A percentile compares a stretch with the other conserved stretches of the same genome.
These are phyloP conservation scores for Fusarium sp. DNA, from an alignment of 2,329 filamentous ascomycete genomes.

Conservation along the genomic window DNA sequence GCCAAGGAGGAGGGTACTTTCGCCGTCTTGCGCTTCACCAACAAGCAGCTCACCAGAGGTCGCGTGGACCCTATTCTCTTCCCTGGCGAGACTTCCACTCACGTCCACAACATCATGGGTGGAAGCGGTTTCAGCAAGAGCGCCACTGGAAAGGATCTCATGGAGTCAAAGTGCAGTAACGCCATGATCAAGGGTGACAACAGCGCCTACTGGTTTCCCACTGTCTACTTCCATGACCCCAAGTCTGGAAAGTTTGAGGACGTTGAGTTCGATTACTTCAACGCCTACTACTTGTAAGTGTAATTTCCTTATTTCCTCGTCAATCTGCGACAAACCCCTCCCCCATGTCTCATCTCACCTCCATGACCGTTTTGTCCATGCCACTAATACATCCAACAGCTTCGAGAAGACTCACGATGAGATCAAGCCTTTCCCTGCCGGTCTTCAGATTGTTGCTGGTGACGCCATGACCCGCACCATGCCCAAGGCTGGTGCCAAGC, in stretches of 20 bases:
- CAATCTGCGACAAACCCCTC: background rate
- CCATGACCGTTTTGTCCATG: background rate
- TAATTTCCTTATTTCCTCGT: background rate
- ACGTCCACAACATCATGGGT: conserved; percentile 79
- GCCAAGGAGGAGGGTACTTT: conserved; percentile 65
- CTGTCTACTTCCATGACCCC: conserved; percentile 75
- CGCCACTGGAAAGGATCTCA: conserved; percentile 70
- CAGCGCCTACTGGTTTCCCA: conserved; percentile 83
- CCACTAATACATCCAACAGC: conserved; percentile 49
- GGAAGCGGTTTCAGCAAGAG: conserved; percentile 74
- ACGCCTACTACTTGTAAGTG: conserved; percentile 78
- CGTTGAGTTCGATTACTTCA: conserved; percentile 78
- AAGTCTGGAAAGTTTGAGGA: conserved; percentile 72
- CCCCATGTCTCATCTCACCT: background rate
- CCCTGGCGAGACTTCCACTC: conserved; percentile 68
- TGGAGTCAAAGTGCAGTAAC: conserved; percentile 75
- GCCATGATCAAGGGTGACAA: conserved; percentile 76
- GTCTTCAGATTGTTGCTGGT: conserved; percentile 78
- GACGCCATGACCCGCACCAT: conserved; percentile 68
- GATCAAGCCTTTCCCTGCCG: conserved; percentile 75
- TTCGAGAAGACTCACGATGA: conserved; percentile 74
- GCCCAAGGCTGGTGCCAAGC: conserved; percentile 63
- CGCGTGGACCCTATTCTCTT: conserved; percentile 76
- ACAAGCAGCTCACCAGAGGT: conserved; percentile 70
- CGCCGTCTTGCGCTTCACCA: conserved; percentile 78